A percentile compares a stretch with the other conserved stretches of the same genome.
phyloP scores from a whole-genome alignment of 805 yeast genomes.

The Blastobotrys peoriensis region DNA sequence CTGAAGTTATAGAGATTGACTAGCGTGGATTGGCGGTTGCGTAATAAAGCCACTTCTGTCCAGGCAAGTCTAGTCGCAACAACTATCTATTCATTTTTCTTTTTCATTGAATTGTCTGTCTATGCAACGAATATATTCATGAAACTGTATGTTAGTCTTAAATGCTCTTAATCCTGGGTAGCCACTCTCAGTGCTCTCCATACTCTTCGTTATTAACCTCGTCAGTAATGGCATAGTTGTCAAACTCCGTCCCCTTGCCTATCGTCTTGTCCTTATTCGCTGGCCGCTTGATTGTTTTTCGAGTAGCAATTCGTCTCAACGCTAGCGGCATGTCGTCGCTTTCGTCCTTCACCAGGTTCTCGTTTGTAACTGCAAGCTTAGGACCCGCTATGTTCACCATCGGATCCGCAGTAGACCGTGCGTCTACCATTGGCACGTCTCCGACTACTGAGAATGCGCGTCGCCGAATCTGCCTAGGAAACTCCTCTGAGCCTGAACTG shows the following conservation, averaged over 20 bases:
- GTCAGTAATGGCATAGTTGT: too few relatives aligned
- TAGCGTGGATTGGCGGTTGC: conserved; percentile 25
- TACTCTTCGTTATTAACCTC: too few relatives aligned
- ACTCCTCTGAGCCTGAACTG: background rate
- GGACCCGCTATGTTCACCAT: conserved; percentile 2
- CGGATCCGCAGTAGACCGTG: background rate
- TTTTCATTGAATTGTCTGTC: too few relatives aligned
- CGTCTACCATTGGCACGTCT: background rate
- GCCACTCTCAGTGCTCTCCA: too few relatives aligned
- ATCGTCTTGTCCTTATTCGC: too few relatives aligned
- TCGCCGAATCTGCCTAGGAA: background rate
- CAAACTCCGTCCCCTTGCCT: too few relatives aligned
- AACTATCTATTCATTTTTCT: too few relatives aligned
- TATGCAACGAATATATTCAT: too few relatives aligned
- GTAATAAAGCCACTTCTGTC: too few relatives aligned
- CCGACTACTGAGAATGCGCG: conserved; percentile 1
- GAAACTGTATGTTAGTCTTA: too few relatives aligned
- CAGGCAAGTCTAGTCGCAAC: too few relatives aligned
- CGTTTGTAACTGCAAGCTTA: background rate
- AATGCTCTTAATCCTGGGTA: conserved; percentile 1
- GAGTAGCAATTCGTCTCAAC: conserved; percentile 1
- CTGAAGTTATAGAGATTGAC: conserved; percentile 78
- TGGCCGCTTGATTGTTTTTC: too few relatives aligned
- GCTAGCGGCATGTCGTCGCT: conserved; percentile 4
- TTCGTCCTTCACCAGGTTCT: background rate